Conservation (phyloP, 257 asterid genomes). For the Plantago major region DNA sequence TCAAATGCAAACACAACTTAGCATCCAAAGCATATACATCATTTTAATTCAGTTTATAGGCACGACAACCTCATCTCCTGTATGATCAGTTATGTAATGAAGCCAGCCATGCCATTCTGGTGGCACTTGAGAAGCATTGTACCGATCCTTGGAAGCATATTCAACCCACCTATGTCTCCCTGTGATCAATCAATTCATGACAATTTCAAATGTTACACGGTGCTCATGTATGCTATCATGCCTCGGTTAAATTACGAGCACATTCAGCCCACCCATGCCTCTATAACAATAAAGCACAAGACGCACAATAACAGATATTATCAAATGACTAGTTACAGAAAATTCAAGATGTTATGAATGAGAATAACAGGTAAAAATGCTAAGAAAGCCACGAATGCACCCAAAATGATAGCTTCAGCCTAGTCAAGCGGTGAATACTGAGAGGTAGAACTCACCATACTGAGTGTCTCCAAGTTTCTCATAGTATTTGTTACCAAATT, state of each 20-base stretch:
- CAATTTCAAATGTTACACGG: background rate
- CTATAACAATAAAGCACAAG: background rate
- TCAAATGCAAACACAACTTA: constrained; percentile 9
- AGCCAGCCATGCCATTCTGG: constrained; percentile 99
- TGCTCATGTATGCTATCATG: constrained; percentile 7
- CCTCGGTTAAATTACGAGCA: background rate
- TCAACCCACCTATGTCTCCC: constrained; percentile 99
- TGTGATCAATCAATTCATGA: constrained; percentile 23
- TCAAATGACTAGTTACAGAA: background rate
- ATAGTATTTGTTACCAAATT: constrained; percentile 92
- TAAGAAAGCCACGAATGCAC: background rate
- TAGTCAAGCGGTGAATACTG: background rate
- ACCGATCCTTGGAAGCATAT: constrained; percentile 88
- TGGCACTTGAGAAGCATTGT: constrained; percentile 97
- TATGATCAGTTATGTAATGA: constrained; percentile 82
- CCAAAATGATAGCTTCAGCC: no score
- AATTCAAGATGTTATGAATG: background rate
- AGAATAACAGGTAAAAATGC: constrained; percentile 4
- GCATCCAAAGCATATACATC: constrained; percentile 2
- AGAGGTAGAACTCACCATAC: constrained; percentile 55
- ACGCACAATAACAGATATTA: constrained; percentile 1
- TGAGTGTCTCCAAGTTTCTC: constrained; percentile 82
- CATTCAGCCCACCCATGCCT: background rate
- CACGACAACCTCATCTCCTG: constrained; percentile 83
- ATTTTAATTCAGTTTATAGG: constrained; percentile 4